Percentiles rank a stretch among this genome's conserved stretches.
phyloP scores from a whole-genome alignment of 768 basidiomycete genomes.

The Boletus reticuloceps region DNA sequence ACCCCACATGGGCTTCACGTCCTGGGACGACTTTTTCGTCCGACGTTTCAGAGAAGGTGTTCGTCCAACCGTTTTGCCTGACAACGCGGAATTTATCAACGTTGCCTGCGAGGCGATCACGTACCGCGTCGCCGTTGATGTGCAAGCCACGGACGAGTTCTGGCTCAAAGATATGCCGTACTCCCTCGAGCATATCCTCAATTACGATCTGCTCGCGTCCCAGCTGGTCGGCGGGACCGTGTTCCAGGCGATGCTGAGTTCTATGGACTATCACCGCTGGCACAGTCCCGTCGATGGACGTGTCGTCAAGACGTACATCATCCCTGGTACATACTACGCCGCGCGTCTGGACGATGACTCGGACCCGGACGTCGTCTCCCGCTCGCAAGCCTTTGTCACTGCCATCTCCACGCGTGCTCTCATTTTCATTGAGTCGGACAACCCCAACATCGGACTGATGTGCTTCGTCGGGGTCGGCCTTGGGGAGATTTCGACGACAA shows the following conservation, averaged over 20 bases:
- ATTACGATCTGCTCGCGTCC: slow-evolving; percentile 37
- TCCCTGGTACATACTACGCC: slow-evolving; percentile 54
- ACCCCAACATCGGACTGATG: slow-evolving; percentile 53
- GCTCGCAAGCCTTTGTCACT: slow-evolving; percentile 36
- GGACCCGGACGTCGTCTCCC: slow-evolving; percentile 19
- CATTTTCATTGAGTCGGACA: slow-evolving; percentile 58
- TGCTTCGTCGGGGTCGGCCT: slow-evolving; percentile 62
- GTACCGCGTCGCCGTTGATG: slow-evolving; percentile 38
- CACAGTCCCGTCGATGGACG: slow-evolving; percentile 52
- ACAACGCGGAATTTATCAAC: slow-evolving; percentile 35
- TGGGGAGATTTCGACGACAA: slow-evolving; percentile 61
- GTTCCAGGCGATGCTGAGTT: slow-evolving; percentile 56
- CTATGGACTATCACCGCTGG: slow-evolving; percentile 62
- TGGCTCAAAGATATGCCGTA: slow-evolving; percentile 65
- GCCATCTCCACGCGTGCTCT: slow-evolving; percentile 49
- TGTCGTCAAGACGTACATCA: slow-evolving; percentile 38
- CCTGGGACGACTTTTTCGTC: slow-evolving; percentile 59
- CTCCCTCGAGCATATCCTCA: slow-evolving; percentile 55
- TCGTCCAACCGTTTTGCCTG: background rate
- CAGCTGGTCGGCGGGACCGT: slow-evolving; percentile 50
- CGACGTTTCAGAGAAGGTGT: slow-evolving; percentile 20
- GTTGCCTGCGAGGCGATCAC: slow-evolving; percentile 56
- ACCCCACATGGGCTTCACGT: slow-evolving; percentile 42
- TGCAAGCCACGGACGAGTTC: slow-evolving; percentile 45
- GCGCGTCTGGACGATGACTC: slow-evolving; percentile 29